A percentile compares a stretch with the other conserved stretches of the same genome.
phyloP scores from a whole-genome alignment of 2,329 filamentous ascomycete genomes.

The Blumeriella jaapii region DNA sequence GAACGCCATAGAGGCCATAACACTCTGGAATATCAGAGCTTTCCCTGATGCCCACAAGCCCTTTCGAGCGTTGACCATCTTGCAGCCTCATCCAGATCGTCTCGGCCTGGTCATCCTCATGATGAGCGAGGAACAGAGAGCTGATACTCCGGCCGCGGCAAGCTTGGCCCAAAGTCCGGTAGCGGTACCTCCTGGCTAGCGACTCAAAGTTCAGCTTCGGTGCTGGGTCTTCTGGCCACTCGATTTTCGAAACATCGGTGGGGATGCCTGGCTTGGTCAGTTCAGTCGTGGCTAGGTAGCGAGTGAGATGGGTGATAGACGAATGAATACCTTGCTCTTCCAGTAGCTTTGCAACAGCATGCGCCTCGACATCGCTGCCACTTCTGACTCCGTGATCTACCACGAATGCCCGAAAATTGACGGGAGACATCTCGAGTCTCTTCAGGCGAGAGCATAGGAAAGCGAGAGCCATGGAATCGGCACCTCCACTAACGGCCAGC shows the following conservation, averaged over 20 bases:
- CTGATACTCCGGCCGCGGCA: constrained; percentile 42
- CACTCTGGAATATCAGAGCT: constrained; percentile 73
- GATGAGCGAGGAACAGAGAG: constrained; percentile 70
- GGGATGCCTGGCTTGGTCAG: constrained; percentile 18
- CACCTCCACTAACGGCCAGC: constrained; percentile 80
- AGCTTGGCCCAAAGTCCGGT: constrained; percentile 52
- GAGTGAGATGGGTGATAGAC: no score
- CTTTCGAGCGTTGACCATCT: constrained; percentile 54
- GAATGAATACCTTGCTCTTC: constrained; percentile 19
- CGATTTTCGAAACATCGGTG: constrained; percentile 28
- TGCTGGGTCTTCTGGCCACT: constrained; percentile 39
- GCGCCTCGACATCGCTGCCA: constrained; percentile 42
- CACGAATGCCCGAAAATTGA: constrained; percentile 36
- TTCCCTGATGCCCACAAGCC: constrained; percentile 57
- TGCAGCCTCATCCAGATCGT: constrained; percentile 73
- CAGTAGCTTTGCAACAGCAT: constrained; percentile 30
- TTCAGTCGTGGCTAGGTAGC: no score
- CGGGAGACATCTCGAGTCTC: no score
- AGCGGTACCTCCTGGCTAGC: constrained; percentile 61
- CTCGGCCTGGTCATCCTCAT: constrained; percentile 84
- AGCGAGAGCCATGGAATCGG: constrained; percentile 96
- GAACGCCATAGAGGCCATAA: constrained; percentile 58
- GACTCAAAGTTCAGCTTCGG: constrained; percentile 61
- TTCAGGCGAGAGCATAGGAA: constrained; percentile 48
- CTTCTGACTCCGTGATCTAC: constrained; percentile 47